Evolutionary conservation across 1,139 yeast genomes (phyloP).

Genomic region (Yamadazyma dendronema): DNA sequence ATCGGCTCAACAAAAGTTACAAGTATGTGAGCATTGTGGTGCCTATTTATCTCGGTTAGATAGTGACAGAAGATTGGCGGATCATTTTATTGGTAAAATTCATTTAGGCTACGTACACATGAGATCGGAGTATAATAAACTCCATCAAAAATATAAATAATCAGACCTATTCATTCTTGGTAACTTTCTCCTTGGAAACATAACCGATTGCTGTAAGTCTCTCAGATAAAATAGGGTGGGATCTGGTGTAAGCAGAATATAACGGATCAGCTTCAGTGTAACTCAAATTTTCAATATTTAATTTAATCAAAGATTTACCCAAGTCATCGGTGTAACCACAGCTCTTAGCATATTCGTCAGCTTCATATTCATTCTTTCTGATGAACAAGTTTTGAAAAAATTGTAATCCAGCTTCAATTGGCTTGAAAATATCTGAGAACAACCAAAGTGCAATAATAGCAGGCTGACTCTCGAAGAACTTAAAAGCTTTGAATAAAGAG

Average conservation of each 20-base stretch:
- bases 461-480: constrained; percentile 66
- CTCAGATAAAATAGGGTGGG: constrained; percentile 90
- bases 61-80: constrained; percentile 85
- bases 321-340: constrained; percentile 71
- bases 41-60: constrained; percentile 86
- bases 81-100: constrained; percentile 86
- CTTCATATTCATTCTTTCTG: constrained; percentile 89
- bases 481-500: constrained; percentile 77
- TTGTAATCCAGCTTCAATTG: constrained; percentile 67
- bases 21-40: constrained; percentile 90
- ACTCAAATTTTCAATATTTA: constrained; percentile 78
- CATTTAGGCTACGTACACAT: constrained; percentile 80
- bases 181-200: constrained; percentile 45
- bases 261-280: constrained; percentile 86
- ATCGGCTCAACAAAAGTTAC: constrained; percentile 85
- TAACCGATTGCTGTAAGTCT: constrained; percentile 72
- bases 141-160: constrained; percentile 24
- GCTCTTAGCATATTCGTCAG: constrained; percentile 78
- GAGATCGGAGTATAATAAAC: constrained; percentile 59
- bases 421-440: constrained; percentile 71
- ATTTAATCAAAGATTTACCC: constrained; percentile 67
- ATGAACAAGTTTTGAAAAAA: constrained; percentile 68
- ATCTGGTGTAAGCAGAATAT: constrained; percentile 83
- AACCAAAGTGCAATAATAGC: constrained; percentile 76
- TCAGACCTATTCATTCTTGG: constrained; percentile 19